These are phyloP conservation scores for Ceratocystis destructans DNA, from an alignment of 2,329 filamentous ascomycete genomes.

Conservation along the genomic window DNA sequence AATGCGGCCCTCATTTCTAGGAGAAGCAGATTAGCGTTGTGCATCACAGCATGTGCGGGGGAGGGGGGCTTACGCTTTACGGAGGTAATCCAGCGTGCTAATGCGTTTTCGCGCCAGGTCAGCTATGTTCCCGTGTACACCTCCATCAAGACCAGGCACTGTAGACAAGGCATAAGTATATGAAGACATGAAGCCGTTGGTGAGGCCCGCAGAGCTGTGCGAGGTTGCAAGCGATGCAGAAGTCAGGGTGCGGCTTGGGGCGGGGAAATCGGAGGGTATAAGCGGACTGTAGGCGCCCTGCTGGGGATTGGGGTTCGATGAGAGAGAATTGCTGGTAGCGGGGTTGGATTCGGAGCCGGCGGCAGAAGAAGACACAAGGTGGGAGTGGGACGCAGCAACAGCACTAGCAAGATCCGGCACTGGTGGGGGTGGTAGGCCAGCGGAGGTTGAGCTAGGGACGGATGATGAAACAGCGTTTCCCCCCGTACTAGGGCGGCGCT, in stretches of 20 bases:
- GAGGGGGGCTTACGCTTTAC: slow-evolving; percentile 59
- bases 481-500: slow-evolving; percentile 31
- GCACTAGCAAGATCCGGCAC: slow-evolving; percentile 41
- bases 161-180: slow-evolving; percentile 13
- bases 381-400: slow-evolving; percentile 28
- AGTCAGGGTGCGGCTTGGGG: slow-evolving; percentile 16
- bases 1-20: slow-evolving; percentile 77
- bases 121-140: slow-evolving; percentile 54
- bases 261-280: slow-evolving; percentile 18
- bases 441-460: slow-evolving; percentile 23
- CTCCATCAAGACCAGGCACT: slow-evolving; percentile 30
- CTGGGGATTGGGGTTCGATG: not conserved
- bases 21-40: not conserved
- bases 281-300: slow-evolving; percentile 15
- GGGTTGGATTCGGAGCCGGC: not conserved
- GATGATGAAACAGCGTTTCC: slow-evolving; percentile 29
- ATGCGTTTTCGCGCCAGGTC: slow-evolving; percentile 86
- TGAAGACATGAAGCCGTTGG: slow-evolving; percentile 14
- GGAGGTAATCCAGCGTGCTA: slow-evolving; percentile 81
- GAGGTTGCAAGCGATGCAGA: slow-evolving; percentile 4
- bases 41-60: not conserved
- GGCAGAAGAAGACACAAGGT: slow-evolving; percentile 23
- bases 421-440: slow-evolving; percentile 33
- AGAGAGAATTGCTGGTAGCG: not conserved
- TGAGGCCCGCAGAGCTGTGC: slow-evolving; percentile 1